Base-by-base conservation (phyloP, 148 eudicot species). In the Rhododendron ovatum region DNA sequence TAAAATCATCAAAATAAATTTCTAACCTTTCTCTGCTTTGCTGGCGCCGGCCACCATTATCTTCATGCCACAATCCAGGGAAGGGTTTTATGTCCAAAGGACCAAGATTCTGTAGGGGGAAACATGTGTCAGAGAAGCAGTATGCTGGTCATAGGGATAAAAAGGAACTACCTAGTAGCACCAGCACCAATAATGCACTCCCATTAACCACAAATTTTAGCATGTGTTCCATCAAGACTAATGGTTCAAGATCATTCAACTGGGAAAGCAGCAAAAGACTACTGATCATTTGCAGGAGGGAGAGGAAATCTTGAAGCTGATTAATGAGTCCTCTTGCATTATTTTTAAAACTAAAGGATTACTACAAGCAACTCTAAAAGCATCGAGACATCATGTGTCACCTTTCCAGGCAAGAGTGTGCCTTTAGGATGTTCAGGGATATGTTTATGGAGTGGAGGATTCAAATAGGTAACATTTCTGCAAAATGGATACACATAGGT, bases 61-160 rank as follows among this genome's bases (percentile, higher is more conserved):
- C 98, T 88, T 98, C 99, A 88, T 98, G 99, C 98, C 98, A 98
- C 85, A 98, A 86, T 47, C 87, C 84, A 50, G 99, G 99, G 89
- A 91, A 89, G 63, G 99, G 96, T 88, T 98, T 98, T 78, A 95
- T 93, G 88, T 98, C 99, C 81, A 88, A 48, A 81, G 91, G 88
- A 75, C 89, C 92, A 77, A 97, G 83, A 88, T 82, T 87, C 99
- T 97, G 94, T 87, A 88, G 51, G 80, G 35, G 76, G 24, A 37
- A 80, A 78, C 17, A 71, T 59, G 48, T 35, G 4, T 86, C 82
- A 84, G 61, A 76, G 50, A 37, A 59, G 53, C 65, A 73, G 17
- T 10, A 33, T 4, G 14, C 9, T 17, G 33, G 47, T 61, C 75
- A 71, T 33, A 67, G 67, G 50, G 35, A 69, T 18, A 15, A 37